phyloP scores from a whole-genome alignment of 768 basidiomycete species.

The Baorangia bicolor region DNA sequence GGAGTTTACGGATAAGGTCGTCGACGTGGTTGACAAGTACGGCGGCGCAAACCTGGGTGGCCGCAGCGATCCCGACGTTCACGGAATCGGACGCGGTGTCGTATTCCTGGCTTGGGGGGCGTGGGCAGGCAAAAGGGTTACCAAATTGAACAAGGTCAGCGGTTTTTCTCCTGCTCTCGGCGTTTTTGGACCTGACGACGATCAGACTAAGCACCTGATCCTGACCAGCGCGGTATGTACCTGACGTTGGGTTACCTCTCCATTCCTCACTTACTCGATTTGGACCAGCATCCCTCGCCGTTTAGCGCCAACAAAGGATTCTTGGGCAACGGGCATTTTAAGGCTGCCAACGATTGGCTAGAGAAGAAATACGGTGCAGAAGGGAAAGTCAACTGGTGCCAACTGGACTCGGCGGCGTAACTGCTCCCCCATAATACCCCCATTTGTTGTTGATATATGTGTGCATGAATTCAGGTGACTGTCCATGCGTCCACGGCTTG shows the following conservation, averaged over 20 bases:
- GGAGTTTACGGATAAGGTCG: slow-evolving; percentile 79
- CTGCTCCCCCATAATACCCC: slow-evolving; percentile 19
- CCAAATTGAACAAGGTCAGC: slow-evolving; percentile 68
- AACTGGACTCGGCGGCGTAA: slow-evolving; percentile 32
- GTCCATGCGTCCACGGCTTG: slow-evolving; percentile 5
- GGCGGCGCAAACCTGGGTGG: slow-evolving; percentile 65
- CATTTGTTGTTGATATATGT: slow-evolving; percentile 28
- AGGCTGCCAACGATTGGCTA: slow-evolving; percentile 84
- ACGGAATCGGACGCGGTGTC: slow-evolving; percentile 67
- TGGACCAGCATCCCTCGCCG: slow-evolving; percentile 78
- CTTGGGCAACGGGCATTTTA: slow-evolving; percentile 88
- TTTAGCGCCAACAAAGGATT: slow-evolving; percentile 77
- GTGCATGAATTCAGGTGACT: slow-evolving; percentile 19
- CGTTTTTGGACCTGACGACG: slow-evolving; percentile 21
- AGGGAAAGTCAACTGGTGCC: slow-evolving; percentile 74
- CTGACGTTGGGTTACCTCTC: slow-evolving; percentile 5
- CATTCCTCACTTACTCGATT: slow-evolving; percentile 30
- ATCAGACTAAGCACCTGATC: slow-evolving; percentile 76
- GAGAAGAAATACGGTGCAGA: slow-evolving; percentile 71
- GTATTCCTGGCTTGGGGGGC: slow-evolving; percentile 92
- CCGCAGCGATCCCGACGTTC: slow-evolving; percentile 33
- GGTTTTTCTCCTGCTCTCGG: slow-evolving; percentile 7
- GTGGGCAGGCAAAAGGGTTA: slow-evolving; percentile 81
- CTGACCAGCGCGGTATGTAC: slow-evolving; percentile 68
- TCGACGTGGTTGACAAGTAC: slow-evolving; percentile 75